Percentiles rank a stretch among this genome's conserved stretches.
These are phyloP conservation scores for Sesbania bispinosa DNA, from an alignment of 306 rosid species.

Conservation along the genomic window DNA sequence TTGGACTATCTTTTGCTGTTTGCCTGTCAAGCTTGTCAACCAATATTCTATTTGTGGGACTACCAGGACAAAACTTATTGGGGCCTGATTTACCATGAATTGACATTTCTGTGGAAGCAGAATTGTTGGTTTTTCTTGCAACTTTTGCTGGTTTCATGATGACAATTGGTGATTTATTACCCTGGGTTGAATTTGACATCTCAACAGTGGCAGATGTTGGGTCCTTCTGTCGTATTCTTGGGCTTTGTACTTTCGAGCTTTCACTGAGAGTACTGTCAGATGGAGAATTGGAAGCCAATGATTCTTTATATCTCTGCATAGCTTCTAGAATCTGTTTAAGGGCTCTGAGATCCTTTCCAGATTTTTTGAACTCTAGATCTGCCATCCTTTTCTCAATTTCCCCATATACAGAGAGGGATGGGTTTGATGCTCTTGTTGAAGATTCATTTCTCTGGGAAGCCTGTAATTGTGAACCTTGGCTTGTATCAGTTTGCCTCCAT, in stretches of 20 bases:
- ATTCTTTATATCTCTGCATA: slow-evolving; percentile 72
- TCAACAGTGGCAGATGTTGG: slow-evolving; percentile 25
- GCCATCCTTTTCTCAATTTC: slow-evolving; percentile 90
- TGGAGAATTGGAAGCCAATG: slow-evolving; percentile 40
- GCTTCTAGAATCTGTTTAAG: slow-evolving; percentile 90
- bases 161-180: slow-evolving; percentile 48
- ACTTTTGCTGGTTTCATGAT: slow-evolving; percentile 60
- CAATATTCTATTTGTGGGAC: slow-evolving; percentile 33
- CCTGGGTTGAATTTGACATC: slow-evolving; percentile 35
- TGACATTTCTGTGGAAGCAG: slow-evolving; percentile 29
- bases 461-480: slow-evolving; percentile 38
- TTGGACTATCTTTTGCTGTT: slow-evolving; percentile 39
- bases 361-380: slow-evolving; percentile 73
- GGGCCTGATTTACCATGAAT: slow-evolving; percentile 32
- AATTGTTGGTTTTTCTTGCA: slow-evolving; percentile 33
- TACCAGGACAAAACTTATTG: slow-evolving; percentile 15
- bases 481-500: slow-evolving; percentile 46
- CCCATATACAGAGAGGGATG: slow-evolving; percentile 64
- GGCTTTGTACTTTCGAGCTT: slow-evolving; percentile 47
- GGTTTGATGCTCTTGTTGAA: slow-evolving; percentile 36
- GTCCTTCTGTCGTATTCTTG: slow-evolving; percentile 38
- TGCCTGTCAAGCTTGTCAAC: slow-evolving; percentile 38
- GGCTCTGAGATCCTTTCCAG: slow-evolving; percentile 95
- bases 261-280: slow-evolving; percentile 40
- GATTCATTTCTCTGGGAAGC: slow-evolving; percentile 45